Percentiles rank a stretch among this genome's conserved stretches.
Evolutionary conservation across 257 asterid genomes (phyloP).

Genomic region (Agastache rugosa): DNA sequence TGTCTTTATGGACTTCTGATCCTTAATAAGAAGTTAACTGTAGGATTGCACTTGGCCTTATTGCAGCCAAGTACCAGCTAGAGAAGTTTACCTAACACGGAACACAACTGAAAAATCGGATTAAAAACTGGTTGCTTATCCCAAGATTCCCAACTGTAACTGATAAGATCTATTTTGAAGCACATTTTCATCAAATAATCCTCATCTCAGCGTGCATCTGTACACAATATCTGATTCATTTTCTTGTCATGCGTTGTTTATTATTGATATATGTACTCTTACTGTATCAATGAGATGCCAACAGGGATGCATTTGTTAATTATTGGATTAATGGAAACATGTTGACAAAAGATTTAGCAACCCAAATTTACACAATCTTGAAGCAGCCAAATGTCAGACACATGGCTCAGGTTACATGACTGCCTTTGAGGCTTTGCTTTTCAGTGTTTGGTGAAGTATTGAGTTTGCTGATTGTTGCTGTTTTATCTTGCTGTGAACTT

Average conservation of each 20-base stretch:
- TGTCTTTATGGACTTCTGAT: neutral
- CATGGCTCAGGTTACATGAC: constrained; percentile 64
- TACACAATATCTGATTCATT: constrained; percentile 16
- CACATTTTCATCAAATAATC: neutral
- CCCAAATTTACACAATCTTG: constrained; percentile 69
- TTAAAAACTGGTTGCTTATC: constrained; percentile 11
- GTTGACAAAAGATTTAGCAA: constrained; percentile 76
- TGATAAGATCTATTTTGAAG: neutral
- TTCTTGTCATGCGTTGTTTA: constrained; percentile 18
- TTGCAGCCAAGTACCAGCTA: constrained; percentile 1
- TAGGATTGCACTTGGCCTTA: constrained; percentile 7
- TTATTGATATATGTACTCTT: constrained; percentile 36
- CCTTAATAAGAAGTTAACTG: neutral
- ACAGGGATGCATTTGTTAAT: constrained; percentile 86
- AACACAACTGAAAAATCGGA: neutral
- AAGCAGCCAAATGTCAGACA: constrained; percentile 69
- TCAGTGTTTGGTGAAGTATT: constrained; percentile 5
- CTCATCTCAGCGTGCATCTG: constrained; percentile 11
- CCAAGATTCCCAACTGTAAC: neutral
- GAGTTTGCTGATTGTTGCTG: constrained; percentile 23
- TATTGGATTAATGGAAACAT: constrained; percentile 80
- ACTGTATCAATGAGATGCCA: constrained; percentile 35
- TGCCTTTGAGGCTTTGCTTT: constrained; percentile 21
- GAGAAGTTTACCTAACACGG: neutral
- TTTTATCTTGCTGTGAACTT: constrained; percentile 33